phyloP scores from a whole-genome alignment of 371 early-diverging fungal genomes.

The Syncephalastrum contaminatum region DNA sequence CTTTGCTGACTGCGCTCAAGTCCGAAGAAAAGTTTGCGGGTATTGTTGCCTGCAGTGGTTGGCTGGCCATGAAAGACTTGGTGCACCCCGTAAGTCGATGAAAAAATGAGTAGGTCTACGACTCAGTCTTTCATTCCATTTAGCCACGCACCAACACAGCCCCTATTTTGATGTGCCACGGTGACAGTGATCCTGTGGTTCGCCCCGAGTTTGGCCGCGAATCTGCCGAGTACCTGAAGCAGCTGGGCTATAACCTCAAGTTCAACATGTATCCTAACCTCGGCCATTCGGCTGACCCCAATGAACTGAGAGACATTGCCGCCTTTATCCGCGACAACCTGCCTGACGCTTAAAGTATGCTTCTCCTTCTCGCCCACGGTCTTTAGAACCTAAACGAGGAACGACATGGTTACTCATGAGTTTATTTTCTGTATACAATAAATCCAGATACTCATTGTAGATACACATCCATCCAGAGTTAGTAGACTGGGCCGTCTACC shows the following conservation, averaged over 20 bases:
- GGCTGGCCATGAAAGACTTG: conserved; percentile 70
- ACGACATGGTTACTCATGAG: no score
- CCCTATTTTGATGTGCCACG: conserved; percentile 89
- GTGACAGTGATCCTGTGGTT: conserved; percentile 81
- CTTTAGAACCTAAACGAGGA: no score
- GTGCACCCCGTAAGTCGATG: neutral
- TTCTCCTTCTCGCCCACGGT: no score
- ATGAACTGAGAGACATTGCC: conserved; percentile 78
- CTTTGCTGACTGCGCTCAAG: conserved; percentile 74
- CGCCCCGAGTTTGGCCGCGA: conserved; percentile 68
- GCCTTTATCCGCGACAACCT: conserved; percentile 52
- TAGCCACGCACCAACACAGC: conserved; percentile 59
- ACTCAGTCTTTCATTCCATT: no score
- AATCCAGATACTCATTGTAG: no score
- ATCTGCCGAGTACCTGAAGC: conserved; percentile 63
- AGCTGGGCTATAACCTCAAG: conserved; percentile 66
- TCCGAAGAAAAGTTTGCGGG: conserved; percentile 68
- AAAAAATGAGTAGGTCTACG: no score
- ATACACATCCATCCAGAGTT: no score
- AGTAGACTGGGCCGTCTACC: no score
- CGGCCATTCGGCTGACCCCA: conserved; percentile 72
- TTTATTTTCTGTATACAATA: no score
- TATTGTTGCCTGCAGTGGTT: conserved; percentile 76
- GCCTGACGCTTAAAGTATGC: neutral
- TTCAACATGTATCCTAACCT: conserved; percentile 80